Conservation (phyloP, 352 stramenopile genomes). For the Phytopythium kandeliae region DNA sequence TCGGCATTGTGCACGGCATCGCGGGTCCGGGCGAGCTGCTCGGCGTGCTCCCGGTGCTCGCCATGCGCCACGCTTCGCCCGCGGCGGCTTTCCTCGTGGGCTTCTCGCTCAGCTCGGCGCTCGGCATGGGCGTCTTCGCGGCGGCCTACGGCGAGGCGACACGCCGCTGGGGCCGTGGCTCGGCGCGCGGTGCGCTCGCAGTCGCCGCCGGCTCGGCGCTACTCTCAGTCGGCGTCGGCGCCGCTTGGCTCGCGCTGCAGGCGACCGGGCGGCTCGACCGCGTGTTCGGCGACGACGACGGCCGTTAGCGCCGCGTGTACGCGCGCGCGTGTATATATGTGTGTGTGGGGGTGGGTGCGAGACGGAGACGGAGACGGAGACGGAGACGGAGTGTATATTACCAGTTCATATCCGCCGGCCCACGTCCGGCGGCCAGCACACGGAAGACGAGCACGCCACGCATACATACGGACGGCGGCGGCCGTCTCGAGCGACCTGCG, state of each 20-base stretch:
- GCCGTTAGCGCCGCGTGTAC: background rate
- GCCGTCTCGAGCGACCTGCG: no score
- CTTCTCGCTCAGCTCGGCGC: slow-evolving; percentile 82
- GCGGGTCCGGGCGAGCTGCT: slow-evolving; percentile 70
- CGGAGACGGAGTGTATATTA: no score
- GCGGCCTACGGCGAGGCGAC: slow-evolving; percentile 74
- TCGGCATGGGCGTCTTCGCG: slow-evolving; percentile 88
- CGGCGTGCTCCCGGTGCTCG: slow-evolving; percentile 81
- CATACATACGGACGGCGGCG: no score
- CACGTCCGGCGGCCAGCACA: no score
- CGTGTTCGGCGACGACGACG: slow-evolving; percentile 24
- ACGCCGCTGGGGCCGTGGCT: slow-evolving; percentile 17
- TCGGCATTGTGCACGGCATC: slow-evolving; percentile 87
- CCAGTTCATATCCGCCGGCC: no score
- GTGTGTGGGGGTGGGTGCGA: no score
- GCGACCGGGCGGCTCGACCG: slow-evolving; percentile 52
- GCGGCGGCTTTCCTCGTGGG: slow-evolving; percentile 76
- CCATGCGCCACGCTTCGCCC: slow-evolving; percentile 44
- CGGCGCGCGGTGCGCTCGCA: slow-evolving; percentile 26
- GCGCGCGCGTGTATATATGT: no score
- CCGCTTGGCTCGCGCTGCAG: slow-evolving; percentile 67
- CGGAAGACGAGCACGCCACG: no score
- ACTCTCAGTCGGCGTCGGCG: slow-evolving; percentile 57
- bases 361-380: no score
- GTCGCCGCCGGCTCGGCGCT: slow-evolving; percentile 42